Conservation (phyloP, 768 basidiomycete species). For the Phanerochaete sordida region DNA sequence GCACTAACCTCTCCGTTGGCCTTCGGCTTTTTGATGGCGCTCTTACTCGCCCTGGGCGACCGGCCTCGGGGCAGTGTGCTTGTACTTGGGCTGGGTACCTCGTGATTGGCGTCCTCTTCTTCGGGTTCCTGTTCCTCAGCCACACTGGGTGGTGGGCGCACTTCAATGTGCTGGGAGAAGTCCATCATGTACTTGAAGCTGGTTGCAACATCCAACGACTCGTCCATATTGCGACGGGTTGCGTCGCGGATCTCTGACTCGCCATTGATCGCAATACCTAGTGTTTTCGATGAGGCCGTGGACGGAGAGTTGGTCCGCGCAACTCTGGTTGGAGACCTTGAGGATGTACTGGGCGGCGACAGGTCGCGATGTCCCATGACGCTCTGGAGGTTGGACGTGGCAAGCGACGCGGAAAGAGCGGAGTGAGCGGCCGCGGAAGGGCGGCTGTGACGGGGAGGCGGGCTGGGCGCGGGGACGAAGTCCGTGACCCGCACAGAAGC, state of each 20-base stretch:
- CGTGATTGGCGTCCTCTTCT: neutral
- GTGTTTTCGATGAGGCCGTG: slow-evolving; percentile 22
- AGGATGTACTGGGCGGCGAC: neutral
- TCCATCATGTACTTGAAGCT: slow-evolving; percentile 47
- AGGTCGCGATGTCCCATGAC: slow-evolving; percentile 31
- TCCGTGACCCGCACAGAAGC: slow-evolving; percentile 42
- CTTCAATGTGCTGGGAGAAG: slow-evolving; percentile 36
- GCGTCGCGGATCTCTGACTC: slow-evolving; percentile 29
- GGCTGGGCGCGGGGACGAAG: slow-evolving; percentile 49
- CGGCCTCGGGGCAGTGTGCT: slow-evolving; percentile 7
- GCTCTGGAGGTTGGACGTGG: slow-evolving; percentile 54
- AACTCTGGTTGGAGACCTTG: slow-evolving; percentile 3
- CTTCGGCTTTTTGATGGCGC: slow-evolving; percentile 22
- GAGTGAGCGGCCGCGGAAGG: slow-evolving; percentile 39
- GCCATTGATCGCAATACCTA: slow-evolving; percentile 14
- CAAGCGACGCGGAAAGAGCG: slow-evolving; percentile 69
- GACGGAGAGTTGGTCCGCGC: slow-evolving; percentile 21
- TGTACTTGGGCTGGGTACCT: slow-evolving; percentile 10
- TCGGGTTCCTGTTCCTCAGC: slow-evolving; percentile 2
- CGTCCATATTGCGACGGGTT: slow-evolving; percentile 45
- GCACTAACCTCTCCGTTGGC: slow-evolving; percentile 9
- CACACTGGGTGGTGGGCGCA: slow-evolving; percentile 13
- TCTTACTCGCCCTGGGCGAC: slow-evolving; percentile 16
- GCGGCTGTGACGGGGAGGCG: slow-evolving; percentile 29
- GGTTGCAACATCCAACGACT: slow-evolving; percentile 40